Percentiles rank a stretch among this genome's conserved stretches.
These are phyloP conservation scores for Dioscorea zingiberensis DNA, from an alignment of 106 monocot species.

Conservation along the genomic window DNA sequence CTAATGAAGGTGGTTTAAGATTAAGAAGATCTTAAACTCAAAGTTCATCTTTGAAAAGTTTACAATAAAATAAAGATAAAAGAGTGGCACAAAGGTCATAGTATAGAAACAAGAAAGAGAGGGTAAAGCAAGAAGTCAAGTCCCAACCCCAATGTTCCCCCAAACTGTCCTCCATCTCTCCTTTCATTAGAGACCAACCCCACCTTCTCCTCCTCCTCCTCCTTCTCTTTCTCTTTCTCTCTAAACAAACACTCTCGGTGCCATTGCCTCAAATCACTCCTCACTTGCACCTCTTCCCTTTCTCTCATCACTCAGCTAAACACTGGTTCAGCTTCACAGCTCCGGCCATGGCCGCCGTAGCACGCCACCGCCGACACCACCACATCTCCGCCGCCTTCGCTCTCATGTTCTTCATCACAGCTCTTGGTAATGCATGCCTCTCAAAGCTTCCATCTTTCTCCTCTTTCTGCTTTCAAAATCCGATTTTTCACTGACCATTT, in stretches of 20 bases:
- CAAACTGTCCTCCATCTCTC: too few species aligned
- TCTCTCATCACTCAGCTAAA: neutral
- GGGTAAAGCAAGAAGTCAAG: too few species aligned
- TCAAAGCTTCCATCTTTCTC: neutral
- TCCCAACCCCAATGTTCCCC: too few species aligned
- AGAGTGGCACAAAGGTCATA: too few species aligned
- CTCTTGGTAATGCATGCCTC: conserved; percentile 16
- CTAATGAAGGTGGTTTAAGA: too few species aligned
- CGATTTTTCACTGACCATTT: neutral
- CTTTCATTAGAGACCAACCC: neutral
- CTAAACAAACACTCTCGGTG: too few species aligned
- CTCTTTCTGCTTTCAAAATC: neutral
- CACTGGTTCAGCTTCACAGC: neutral
- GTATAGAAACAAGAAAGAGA: too few species aligned
- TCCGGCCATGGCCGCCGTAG: conserved; percentile 21
- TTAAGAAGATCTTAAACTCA: too few species aligned
- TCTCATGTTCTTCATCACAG: conserved; percentile 17
- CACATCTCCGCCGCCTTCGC: conserved; percentile 7
- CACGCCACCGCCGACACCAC: conserved; percentile 4
- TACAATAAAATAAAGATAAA: too few species aligned
- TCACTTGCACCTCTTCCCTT: neutral
- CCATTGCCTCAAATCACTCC: too few species aligned
- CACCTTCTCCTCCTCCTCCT: neutral
- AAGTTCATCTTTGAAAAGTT: too few species aligned
- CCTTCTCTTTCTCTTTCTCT: neutral